Base-by-base conservation (phyloP, 768 basidiomycete species). In the Leccinellum rugosiceps region DNA sequence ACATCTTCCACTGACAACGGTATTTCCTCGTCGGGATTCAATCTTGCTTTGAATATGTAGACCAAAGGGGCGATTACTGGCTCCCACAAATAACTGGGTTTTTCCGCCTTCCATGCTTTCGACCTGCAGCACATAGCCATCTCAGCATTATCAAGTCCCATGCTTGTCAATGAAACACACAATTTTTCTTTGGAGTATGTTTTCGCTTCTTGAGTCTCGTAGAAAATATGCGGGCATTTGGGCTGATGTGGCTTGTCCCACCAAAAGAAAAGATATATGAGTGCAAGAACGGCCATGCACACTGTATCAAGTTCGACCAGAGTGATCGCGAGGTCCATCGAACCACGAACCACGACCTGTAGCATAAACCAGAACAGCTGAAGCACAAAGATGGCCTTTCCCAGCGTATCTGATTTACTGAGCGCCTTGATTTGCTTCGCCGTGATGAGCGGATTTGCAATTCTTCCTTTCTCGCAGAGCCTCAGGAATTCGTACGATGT, bases 231-330 rank as follows among this genome's bases (percentile, higher is more conserved):
- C 7, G 49, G 49, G 15, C 19, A 32, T 14, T 34, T 4, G 21
- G 31, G 30, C 31, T 32, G 32, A 21, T 31, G 32, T 21, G 49
- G 49, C 49, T 50, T 50, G 49, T 49, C 14, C 54, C 46, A 49
- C 54, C 54, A 55, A 30, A 55, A 49, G 34, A 49, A n/a, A 17
- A 55, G 19, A 21, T 49, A 47, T 21, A 35, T 2, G 17, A 55
- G 23, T 2, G 54, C 47, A 11, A 55, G 34, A 4, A 21, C 26
- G 8, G 25, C 15, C 47, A 55, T 35, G 21, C 54, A 55, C n/a
- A 55, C 7, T 28, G 54, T 55, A 28, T 55, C 54, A 14, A 55
- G 46, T 21, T 55, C 46, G 46, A 55, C 47, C 34, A 55, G 13
- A 6, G 54, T 55, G 47, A 55, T 19, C 8, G 47, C 54, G 8